Conservation (phyloP, 345 rosid species). For the Durio zibethinus region DNA sequence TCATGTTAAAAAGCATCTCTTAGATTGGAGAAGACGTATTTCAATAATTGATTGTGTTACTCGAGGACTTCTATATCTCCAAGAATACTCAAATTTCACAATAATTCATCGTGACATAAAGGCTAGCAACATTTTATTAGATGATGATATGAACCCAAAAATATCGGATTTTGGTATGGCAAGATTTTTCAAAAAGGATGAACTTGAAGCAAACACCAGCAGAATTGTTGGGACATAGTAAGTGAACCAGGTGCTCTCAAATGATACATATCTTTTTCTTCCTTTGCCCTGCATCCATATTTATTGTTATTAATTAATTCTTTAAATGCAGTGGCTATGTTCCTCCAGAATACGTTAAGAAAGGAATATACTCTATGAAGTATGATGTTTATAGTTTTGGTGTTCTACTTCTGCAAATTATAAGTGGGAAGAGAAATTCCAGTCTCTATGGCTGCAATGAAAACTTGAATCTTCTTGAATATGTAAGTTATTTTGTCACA, state of each 20-base stretch:
- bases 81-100: conserved; percentile 27
- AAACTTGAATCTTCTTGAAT: background rate
- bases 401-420: conserved; percentile 10
- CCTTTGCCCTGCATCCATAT: too few species aligned
- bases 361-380: conserved; percentile 8
- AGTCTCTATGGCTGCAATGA: background rate
- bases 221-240: conserved; percentile 19
- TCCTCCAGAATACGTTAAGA: conserved; percentile 14
- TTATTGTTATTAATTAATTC: background rate
- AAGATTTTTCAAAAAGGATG: conserved; percentile 11
- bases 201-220: background rate
- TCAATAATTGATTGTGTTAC: conserved; percentile 6
- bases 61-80: conserved; percentile 36
- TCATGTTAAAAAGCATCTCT: background rate
- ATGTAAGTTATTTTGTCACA: background rate
- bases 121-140: conserved; percentile 12
- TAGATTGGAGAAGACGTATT: background rate
- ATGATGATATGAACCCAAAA: conserved; percentile 1
- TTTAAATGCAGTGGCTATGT: conserved; percentile 16
- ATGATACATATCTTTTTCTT: too few species aligned
- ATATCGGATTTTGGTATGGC: conserved; percentile 12
- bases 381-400: conserved; percentile 14
- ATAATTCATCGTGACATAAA: conserved; percentile 24
- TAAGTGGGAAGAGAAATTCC: conserved; percentile 3
- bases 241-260: too few species aligned